Conservation (phyloP, 768 basidiomycete genomes). For the Termitomyces sp. region DNA sequence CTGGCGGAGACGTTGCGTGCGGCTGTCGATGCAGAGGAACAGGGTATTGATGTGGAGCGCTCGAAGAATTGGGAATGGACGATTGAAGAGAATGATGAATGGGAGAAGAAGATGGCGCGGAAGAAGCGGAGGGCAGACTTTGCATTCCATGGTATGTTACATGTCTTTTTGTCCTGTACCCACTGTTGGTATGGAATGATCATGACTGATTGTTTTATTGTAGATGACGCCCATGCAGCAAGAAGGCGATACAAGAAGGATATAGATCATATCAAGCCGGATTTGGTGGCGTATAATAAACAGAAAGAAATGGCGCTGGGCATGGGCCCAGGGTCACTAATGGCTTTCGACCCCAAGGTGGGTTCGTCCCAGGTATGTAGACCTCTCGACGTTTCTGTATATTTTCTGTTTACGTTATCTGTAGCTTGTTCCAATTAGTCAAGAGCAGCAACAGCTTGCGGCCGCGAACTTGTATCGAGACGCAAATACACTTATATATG, state of each 20-base stretch:
- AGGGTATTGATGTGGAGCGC: slow-evolving; percentile 88
- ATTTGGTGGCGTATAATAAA: slow-evolving; percentile 79
- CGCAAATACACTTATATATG: slow-evolving; percentile 88
- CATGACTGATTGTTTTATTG: not conserved
- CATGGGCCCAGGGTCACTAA: slow-evolving; percentile 63
- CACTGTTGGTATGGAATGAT: not conserved
- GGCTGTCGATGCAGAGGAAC: slow-evolving; percentile 85
- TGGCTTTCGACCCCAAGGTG: slow-evolving; percentile 48
- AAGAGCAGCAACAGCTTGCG: slow-evolving; percentile 67
- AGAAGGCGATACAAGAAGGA: slow-evolving; percentile 90
- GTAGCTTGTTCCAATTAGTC: slow-evolving; percentile 47
- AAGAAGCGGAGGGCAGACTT: slow-evolving; percentile 85
- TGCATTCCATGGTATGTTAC: slow-evolving; percentile 79
- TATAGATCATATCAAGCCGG: slow-evolving; percentile 81
- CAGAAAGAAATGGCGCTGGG: slow-evolving; percentile 87
- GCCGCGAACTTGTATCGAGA: slow-evolving; percentile 88
- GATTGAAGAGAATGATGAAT: slow-evolving; percentile 91
- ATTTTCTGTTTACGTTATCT: slow-evolving; percentile 7
- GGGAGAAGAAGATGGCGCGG: slow-evolving; percentile 86
- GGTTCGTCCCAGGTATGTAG: slow-evolving; percentile 34
- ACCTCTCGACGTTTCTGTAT: not conserved
- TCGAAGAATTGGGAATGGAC: slow-evolving; percentile 94
- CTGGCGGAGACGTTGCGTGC: slow-evolving; percentile 80
- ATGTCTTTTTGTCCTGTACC: slow-evolving; percentile 1
- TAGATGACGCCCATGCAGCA: slow-evolving; percentile 89